Base-by-base conservation (phyloP, 78 protist genomes). In the Salpingoeca rosetta region DNA sequence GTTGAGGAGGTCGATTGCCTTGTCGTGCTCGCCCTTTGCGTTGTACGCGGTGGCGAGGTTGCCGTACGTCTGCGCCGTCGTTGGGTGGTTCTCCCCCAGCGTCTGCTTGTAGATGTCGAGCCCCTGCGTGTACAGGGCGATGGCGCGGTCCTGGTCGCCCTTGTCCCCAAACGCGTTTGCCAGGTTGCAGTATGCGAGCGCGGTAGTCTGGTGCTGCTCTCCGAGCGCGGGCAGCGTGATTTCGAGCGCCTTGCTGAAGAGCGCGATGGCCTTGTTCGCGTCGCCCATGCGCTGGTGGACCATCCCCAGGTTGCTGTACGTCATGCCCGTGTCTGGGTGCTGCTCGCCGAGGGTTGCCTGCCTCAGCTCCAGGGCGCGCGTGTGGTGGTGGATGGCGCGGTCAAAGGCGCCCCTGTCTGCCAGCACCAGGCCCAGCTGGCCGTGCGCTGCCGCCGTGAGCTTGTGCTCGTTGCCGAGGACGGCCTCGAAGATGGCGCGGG, bases 21-120 rank as follows among this genome's bases (percentile, higher is more conserved):
- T n/a, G n/a, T n/a, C n/a, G 17, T 51, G 17, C 31, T 51, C 65
- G 65, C 17, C 65, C 65, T 22, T 22, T 7, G 65, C 65, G 7
- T 51, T 17, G 65, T 51, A 51, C 31, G 17, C 65, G 65, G 65
- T 22, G 65, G 65, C 65, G 7, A 51, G 65, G 65, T 83, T 83
- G 85, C 25, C 24, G 44, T 65, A 83, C 51, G 39, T 2, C 7
- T 10, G 3, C 22, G 82, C 82, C 41, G 74, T 56, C 36, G 17
- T 1, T 10, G 57, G 74, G 76, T 83, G 85, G 44, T 83, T 72
- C 85, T 44, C 44, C 36, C 85, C 85, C n/a, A n/a, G n/a, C n/a
- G n/a, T n/a, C n/a, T n/a, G n/a, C n/a, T n/a, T n/a, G n/a, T n/a
- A n/a, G n/a, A n/a, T n/a, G n/a, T n/a, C n/a, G n/a, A n/a, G n/a